Evolutionary conservation across 2,329 filamentous ascomycete genomes (phyloP), one percentile per base, ranked within the genome.

Genomic region (Rhynchosporium graminicola): DNA sequence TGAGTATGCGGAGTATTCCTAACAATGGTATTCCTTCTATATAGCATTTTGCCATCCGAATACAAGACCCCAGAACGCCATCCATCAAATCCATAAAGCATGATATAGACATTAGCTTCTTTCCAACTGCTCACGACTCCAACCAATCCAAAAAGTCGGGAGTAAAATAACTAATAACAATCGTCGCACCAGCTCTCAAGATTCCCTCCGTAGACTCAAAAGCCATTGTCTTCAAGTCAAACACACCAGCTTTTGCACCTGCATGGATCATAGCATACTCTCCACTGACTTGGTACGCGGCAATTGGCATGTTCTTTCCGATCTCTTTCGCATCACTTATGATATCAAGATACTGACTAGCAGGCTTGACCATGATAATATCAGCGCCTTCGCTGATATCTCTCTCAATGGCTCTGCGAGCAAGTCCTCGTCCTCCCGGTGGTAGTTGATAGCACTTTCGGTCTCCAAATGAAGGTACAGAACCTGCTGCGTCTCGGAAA

Each of bases 331-430:
- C 95, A 74, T 99, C 95, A 69, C 91, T 92, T 76, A 99, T 98
- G 72, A 99, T 97, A 77, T 99, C 95, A 51, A 99, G 83, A 76
- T 97, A 99, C 76, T 94, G 92, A 71, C 90, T 90, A 9, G 95
- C 95, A 2, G 95, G 95, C 82, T 99, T 99, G 65, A 99, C 95
- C 94, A 99, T 97, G 78, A 99, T 97, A 70, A 97, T 92, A 73
- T 99, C 95, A 26, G 95, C 95, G 31, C 95, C 95, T 78, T 99
- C 95, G 67, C 83, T 84, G 69, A 99, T 94, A 74, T 99, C 95
- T 69, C 95, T 86, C 46, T 87, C 80, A 68, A 99, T 97, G 55
- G 95, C 95, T 69, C 95, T 87, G 68, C 95, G 87, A 15, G 95
- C 95, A 50, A 99, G 86, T 40, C 95, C 95, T 57, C 95, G 89